Evolutionary conservation across 1,139 yeast genomes (phyloP), one percentile per base, ranked within the genome.

Genomic region (Candida neerlandica): DNA sequence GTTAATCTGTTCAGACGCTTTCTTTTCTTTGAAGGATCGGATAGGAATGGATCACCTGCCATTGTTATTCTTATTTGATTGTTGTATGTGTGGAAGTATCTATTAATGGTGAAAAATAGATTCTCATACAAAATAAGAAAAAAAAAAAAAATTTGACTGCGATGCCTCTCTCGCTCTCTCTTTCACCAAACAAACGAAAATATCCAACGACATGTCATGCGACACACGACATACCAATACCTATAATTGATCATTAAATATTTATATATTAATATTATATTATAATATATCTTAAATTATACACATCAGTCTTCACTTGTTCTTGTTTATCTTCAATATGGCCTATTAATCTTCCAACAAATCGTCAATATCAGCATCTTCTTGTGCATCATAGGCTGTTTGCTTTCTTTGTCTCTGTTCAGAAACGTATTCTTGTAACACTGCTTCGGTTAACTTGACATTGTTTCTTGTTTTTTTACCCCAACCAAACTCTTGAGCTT

Each of bases 401-500:
- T 78, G 81, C 55, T 73, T 65, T 55, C 67, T 66, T 52, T 60
- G 76, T 72, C 79, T 70, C 51, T 78, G 64, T 50, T 71, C 75
- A 33, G 55, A 53, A 29, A 60, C 78, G 35, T 74, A 66, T 46
- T 80, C 77, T 57, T 82, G 82, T 44, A 86, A 71, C 18, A 77
- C 57, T 44, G 77, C 72, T 59, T 83, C 79, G 57, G 84, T 84
- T 52, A 73, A 70, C 67, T 81, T 79, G 43, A 80, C 82, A 49
- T 64, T 74, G 56, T 75, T 73, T 69, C 91, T 79, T 9, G 92
- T 86, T 61, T 78, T 77, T 64, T 86, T 86, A 50, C 94, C 94
- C 90, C 91, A 86, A 19, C 94, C 92, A 71, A 86, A 86, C 7
- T 76, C 62, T 42, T 72, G 64, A 43, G 82, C 80, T 58, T 77